Conservation (phyloP, 352 stramenopile genomes). For the Globisporangium apiculatum region DNA sequence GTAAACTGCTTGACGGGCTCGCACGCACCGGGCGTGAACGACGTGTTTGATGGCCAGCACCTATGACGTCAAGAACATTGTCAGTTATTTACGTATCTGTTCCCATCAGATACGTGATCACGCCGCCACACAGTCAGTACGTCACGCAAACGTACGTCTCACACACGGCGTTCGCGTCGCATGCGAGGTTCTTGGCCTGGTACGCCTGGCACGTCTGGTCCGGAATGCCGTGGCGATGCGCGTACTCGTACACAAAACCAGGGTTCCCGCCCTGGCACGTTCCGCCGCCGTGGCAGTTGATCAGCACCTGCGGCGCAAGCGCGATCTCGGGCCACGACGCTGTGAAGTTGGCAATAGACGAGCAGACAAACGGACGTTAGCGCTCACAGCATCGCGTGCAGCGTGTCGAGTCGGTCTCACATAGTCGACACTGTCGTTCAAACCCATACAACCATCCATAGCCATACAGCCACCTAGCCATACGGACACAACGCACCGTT, state of each 20-base stretch:
- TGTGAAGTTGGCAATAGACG: constrained; percentile 6
- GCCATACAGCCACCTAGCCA: too few species aligned
- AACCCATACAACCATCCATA: neutral
- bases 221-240: constrained; percentile 83
- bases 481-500: constrained; percentile 38
- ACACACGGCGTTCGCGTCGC: constrained; percentile 70
- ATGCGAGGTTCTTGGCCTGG: constrained; percentile 78
- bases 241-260: constrained; percentile 82
- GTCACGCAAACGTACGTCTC: constrained; percentile 46
- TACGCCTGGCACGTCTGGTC: constrained; percentile 92
- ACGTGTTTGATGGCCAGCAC: constrained; percentile 85
- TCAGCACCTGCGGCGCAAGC: constrained; percentile 71
- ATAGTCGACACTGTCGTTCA: neutral
- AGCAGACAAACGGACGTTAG: too few species aligned
- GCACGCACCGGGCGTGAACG: constrained; percentile 78
- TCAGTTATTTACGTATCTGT: neutral
- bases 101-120: neutral
- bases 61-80: constrained; percentile 14
- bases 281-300: constrained; percentile 78
- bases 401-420: too few species aligned
- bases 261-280: constrained; percentile 79
- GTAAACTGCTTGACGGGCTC: constrained; percentile 79
- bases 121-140: constrained; percentile 1
- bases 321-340: constrained; percentile 79
- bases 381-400: too few species aligned